Evolutionary conservation across 2,329 filamentous ascomycete genomes (phyloP).

Genomic region (Tolypocladium inflatum): DNA sequence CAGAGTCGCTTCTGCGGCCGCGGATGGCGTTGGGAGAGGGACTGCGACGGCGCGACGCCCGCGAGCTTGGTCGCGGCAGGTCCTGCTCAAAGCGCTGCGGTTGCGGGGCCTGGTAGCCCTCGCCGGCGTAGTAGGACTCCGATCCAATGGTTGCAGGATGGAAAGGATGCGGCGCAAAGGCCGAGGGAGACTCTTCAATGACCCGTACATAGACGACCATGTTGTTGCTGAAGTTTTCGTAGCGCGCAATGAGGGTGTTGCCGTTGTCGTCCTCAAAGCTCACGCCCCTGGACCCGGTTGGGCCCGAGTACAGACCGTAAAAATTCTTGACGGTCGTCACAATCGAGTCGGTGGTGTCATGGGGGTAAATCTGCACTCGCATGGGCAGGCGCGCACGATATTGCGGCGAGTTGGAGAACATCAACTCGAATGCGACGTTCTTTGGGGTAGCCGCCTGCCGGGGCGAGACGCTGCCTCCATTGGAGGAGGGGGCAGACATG

Average conservation of each 20-base stretch:
- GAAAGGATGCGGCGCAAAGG: slow-evolving; percentile 36
- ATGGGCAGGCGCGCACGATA: slow-evolving; percentile 70
- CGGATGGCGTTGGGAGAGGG: slow-evolving; percentile 60
- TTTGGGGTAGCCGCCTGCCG: slow-evolving; percentile 46
- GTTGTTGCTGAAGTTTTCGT: slow-evolving; percentile 88
- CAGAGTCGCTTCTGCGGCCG: slow-evolving; percentile 70
- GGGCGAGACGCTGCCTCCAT: slow-evolving; percentile 36
- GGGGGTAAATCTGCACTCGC: slow-evolving; percentile 83
- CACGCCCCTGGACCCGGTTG: slow-evolving; percentile 63
- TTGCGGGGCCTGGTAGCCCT: slow-evolving; percentile 44
- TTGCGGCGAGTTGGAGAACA: slow-evolving; percentile 58
- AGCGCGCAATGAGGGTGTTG: slow-evolving; percentile 86
- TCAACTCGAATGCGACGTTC: slow-evolving; percentile 70
- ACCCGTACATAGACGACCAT: slow-evolving; percentile 92
- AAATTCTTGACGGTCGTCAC: slow-evolving; percentile 98
- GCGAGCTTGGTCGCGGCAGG: slow-evolving; percentile 58
- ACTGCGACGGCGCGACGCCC: slow-evolving; percentile 67
- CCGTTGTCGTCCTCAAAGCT: slow-evolving; percentile 90
- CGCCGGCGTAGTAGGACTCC: slow-evolving; percentile 34
- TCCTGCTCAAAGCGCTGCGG: slow-evolving; percentile 46
- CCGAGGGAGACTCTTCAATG: slow-evolving; percentile 48
- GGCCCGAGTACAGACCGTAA: slow-evolving; percentile 83
- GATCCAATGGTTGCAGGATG: slow-evolving; percentile 42
- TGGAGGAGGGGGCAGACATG: slow-evolving; percentile 25
- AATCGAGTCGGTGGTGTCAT: slow-evolving; percentile 96